Percentiles rank a stretch among this genome's conserved stretches.
phyloP scores from a whole-genome alignment of 805 yeast species.

The Candida nemodendra region DNA sequence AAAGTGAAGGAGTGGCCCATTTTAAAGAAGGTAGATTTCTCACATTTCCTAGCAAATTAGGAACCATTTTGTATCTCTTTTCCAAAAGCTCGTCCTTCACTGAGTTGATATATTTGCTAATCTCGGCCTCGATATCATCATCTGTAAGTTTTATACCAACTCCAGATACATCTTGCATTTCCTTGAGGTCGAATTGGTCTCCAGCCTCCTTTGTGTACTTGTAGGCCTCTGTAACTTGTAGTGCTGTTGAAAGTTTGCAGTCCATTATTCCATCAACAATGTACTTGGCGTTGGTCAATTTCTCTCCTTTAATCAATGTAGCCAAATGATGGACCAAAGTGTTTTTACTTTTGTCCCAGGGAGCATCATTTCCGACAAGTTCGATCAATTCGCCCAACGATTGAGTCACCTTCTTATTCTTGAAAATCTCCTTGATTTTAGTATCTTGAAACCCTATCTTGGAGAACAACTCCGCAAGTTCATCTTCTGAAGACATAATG shows the following conservation, averaged over 20 bases:
- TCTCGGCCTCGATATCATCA: constrained; percentile 59
- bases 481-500: constrained; percentile 25
- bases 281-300: constrained; percentile 45
- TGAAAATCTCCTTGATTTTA: constrained; percentile 75
- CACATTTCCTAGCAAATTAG: constrained; percentile 72
- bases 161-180: constrained; percentile 67
- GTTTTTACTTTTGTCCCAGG: constrained; percentile 57
- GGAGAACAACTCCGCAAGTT: constrained; percentile 35
- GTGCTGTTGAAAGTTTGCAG: constrained; percentile 60
- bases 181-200: constrained; percentile 43
- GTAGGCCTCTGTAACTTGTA: constrained; percentile 79
- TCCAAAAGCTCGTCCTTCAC: constrained; percentile 58
- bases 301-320: constrained; percentile 60
- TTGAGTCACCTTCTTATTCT: constrained; percentile 79
- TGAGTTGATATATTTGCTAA: constrained; percentile 56
- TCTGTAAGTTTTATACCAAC: constrained; percentile 74
- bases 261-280: constrained; percentile 62
- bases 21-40: constrained; percentile 73
- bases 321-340: constrained; percentile 78
- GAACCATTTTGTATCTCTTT: constrained; percentile 80
- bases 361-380: constrained; percentile 37
- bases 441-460: constrained; percentile 66
- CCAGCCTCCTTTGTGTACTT: constrained; percentile 63
- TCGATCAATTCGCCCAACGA: constrained; percentile 61
- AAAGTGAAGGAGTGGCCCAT: constrained; percentile 88